Base-by-base conservation (phyloP, 345 rosid genomes). In the Lepidium aucheri region DNA sequence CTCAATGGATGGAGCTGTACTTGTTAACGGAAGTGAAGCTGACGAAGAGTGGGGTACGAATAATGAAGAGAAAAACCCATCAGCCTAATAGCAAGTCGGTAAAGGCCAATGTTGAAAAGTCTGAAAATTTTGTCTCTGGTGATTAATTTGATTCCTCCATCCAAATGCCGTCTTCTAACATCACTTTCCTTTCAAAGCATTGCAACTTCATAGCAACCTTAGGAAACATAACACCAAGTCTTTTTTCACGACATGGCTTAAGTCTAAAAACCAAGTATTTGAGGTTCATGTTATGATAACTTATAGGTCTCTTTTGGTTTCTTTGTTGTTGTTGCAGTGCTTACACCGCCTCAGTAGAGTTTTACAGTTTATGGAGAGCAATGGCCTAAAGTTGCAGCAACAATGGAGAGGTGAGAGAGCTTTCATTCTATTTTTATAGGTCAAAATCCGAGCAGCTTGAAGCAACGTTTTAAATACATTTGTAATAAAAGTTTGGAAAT, bases 11-110 rank as follows among this genome's bases (percentile, higher is more conserved):
- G 97, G 96, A 76, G 92, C 85, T 0, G 94, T 88, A 74, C 95
- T 90, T 67, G 92, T 90, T 59, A 90, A 90, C 67, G 96, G 96
- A 71, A 90, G 83, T 60, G 91, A 88, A 79, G 89, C 81, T 67
- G 90, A 93, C 74, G 97, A 90, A 93, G 86, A 93, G 94, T 93
- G 97, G 96, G 90, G 90, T 90, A 88, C 86, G 87, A 86, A 93
- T 81, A 86, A 88, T 69, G 96, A 93, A 88, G 96, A 80, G 32
- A 28, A 28, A 93, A 82, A 90, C 83, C 89, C 82, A 78, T 84
- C 95, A 76, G 96, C 96, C 88, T 90, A 87, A 88, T 84, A 84
- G 87, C 76, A 83, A 85, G 71, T 79, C 84, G 89, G 83, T 79
- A 91, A 84, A 90, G 88, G 85, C 79, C 79, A 82, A 80, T 84